Base-by-base conservation (phyloP, 306 rosid species). In the Trifolium pratense region DNA sequence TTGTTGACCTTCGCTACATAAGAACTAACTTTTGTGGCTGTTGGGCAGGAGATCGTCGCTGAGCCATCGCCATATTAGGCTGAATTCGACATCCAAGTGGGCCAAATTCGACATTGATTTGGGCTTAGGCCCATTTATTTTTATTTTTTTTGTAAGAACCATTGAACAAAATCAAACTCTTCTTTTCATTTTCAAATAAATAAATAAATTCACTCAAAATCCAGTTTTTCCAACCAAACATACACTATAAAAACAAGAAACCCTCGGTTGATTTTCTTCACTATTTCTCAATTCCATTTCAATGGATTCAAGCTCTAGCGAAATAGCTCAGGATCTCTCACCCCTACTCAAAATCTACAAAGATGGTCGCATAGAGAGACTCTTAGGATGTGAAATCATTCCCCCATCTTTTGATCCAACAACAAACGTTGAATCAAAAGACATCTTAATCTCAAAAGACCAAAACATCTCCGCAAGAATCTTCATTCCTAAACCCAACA, bases 371-470 rank as follows among this genome's bases (percentile, higher is more conserved):
- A 8, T 83, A 5, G 73, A 87, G 51, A 71, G 97, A 16, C 45
- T 84, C 2, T 0, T 23, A 4, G 87, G 88, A 40, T 29, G 40
- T 20, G 87, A 87, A 4, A 6, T 81, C 4, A 62, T 73, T 7
- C 86, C 86, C 6, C 79, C 88, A 0, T 75, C 84, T 1, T 11
- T 59, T 1, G 85, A 87, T 58, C 74, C 88, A 45, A 3, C 16
- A 12, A 86, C 89, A 45, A 74, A 81, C 20, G 87, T 89, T 0
- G 68, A 80, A 10, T 86, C 89, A 71, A 87, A 86, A 51, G 97
- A 91, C 62, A 60, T 79, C 6, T 59, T 81, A 0, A 86, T 91
- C 77, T 86, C 89, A 0, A 23, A 84, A 1, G 67, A 81, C 21
- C 64, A 87, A 8, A 81, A 78, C 45, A 56, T 89, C 16, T 71